Evolutionary conservation across 139 green algal species (phyloP).

Genomic region (Chlamydomonas incerta): DNA sequence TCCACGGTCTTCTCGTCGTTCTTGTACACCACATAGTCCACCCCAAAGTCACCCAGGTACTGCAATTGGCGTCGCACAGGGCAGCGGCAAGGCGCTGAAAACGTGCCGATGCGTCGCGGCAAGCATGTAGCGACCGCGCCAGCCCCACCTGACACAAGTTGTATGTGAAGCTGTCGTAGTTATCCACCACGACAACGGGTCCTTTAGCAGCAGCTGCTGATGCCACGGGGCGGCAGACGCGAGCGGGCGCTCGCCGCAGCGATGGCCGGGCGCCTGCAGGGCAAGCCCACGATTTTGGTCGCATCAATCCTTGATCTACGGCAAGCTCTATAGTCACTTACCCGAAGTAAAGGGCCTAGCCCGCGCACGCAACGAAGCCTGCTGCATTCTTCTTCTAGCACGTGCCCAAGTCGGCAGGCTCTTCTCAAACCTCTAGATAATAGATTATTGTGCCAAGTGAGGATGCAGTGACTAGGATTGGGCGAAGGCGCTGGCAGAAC

Average conservation of each 20-base stretch:
- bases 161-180: conserved; percentile 99
- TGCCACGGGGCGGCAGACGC: background rate
- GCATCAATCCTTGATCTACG: too few species aligned
- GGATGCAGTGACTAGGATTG: too few species aligned
- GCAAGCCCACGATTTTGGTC: background rate
- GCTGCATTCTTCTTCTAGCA: too few species aligned
- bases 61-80: conserved; percentile 52
- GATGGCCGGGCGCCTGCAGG: too few species aligned
- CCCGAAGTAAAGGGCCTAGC: too few species aligned
- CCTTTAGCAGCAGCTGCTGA: conserved; percentile 50
- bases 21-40: conserved; percentile 92
- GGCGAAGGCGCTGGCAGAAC: too few species aligned
- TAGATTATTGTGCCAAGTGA: too few species aligned
- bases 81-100: background rate
- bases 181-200: conserved; percentile 94
- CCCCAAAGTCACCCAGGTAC: conserved; percentile 95
- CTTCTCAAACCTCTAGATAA: too few species aligned
- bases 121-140: background rate
- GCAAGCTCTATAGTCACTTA: too few species aligned
- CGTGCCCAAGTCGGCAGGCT: too few species aligned
- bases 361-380: too few species aligned
- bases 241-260: too few species aligned
- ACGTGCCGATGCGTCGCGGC: background rate
- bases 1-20: conserved; percentile 97
- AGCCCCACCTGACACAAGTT: conserved; percentile 92